Conservation (phyloP, 805 yeast species). For the Candida piceae region DNA sequence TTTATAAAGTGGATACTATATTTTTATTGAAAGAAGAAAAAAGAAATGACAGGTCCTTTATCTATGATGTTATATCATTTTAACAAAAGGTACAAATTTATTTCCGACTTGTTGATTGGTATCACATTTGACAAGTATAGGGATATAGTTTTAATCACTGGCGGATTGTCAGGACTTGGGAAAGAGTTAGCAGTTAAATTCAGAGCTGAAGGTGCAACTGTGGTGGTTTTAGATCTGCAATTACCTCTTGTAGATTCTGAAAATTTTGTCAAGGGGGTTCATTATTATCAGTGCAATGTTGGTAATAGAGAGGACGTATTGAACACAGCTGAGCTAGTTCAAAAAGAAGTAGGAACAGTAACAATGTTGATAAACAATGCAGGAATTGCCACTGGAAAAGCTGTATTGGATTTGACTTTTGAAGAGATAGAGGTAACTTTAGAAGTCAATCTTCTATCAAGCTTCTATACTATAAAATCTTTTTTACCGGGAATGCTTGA, state of each 20-base stretch:
- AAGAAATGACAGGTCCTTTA: constrained; percentile 27
- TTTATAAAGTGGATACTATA: too few species aligned
- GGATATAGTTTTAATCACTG: constrained; percentile 74
- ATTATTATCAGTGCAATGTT: constrained; percentile 68
- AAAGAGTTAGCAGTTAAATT: constrained; percentile 49
- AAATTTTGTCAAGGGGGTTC: constrained; percentile 34
- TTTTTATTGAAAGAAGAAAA: too few species aligned
- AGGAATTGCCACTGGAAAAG: constrained; percentile 60
- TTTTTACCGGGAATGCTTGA: constrained; percentile 71
- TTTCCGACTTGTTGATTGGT: constrained; percentile 43
- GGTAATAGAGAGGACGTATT: constrained; percentile 44
- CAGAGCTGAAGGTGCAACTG: constrained; percentile 38
- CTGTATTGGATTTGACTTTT: constrained; percentile 47
- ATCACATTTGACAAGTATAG: constrained; percentile 44
- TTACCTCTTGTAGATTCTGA: constrained; percentile 34
- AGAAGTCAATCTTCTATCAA: constrained; percentile 64
- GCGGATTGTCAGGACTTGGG: constrained; percentile 82
- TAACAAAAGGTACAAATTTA: constrained; percentile 23
- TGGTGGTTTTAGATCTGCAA: constrained; percentile 62
- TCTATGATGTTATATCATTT: constrained; percentile 20
- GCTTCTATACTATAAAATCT: constrained; percentile 62
- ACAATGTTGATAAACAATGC: constrained; percentile 82
- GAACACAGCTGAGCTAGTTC: constrained; percentile 36
- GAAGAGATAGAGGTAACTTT: constrained; percentile 60
- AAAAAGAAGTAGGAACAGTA: constrained; percentile 49